Percentiles rank a stretch among this genome's conserved stretches.
These are phyloP conservation scores for Pythium oligandrum DNA, from an alignment of 352 stramenopile species.

Conservation along the genomic window DNA sequence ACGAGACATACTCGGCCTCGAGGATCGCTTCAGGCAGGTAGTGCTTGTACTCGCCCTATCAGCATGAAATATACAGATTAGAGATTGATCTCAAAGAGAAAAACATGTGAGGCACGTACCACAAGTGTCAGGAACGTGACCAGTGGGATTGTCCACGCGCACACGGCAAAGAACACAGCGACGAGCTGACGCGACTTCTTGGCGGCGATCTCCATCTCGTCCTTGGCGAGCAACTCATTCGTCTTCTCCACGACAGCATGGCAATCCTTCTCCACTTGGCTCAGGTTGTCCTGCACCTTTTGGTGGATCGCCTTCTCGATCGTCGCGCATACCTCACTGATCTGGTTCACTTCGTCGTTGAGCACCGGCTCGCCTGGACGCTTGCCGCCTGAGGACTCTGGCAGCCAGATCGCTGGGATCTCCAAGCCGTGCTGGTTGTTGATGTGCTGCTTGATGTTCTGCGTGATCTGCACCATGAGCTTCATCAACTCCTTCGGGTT, in stretches of 20 bases:
- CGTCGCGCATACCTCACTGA: constrained; percentile 28
- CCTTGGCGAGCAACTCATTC: constrained; percentile 22
- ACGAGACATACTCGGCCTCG: constrained; percentile 37
- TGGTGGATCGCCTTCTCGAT: constrained; percentile 58
- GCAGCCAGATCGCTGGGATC: constrained; percentile 54
- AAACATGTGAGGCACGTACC: constrained; percentile 13
- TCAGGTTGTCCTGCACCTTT: constrained; percentile 64
- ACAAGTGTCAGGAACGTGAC: constrained; percentile 39
- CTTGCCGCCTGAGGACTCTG: constrained; percentile 11
- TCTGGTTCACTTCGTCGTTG: constrained; percentile 43
- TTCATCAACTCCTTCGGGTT: constrained; percentile 66
- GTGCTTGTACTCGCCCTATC: constrained; percentile 37
- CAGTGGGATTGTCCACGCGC: constrained; percentile 36
- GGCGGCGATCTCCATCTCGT: constrained; percentile 36
- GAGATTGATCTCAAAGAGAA: too few species aligned
- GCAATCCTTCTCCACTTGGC: constrained; percentile 44
- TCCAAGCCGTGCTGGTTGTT: constrained; percentile 63
- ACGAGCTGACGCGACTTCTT: constrained; percentile 40
- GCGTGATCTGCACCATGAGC: constrained; percentile 61
- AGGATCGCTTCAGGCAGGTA: constrained; percentile 23
- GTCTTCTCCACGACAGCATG: constrained; percentile 26
- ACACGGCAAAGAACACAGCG: constrained; percentile 34
- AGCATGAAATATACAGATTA: background rate
- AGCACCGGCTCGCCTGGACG: constrained; percentile 7
- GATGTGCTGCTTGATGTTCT: constrained; percentile 63